Evolutionary conservation across 2,329 filamentous ascomycete genomes (phyloP).

Genomic region (Aspergillus brunneoviolaceus): DNA sequence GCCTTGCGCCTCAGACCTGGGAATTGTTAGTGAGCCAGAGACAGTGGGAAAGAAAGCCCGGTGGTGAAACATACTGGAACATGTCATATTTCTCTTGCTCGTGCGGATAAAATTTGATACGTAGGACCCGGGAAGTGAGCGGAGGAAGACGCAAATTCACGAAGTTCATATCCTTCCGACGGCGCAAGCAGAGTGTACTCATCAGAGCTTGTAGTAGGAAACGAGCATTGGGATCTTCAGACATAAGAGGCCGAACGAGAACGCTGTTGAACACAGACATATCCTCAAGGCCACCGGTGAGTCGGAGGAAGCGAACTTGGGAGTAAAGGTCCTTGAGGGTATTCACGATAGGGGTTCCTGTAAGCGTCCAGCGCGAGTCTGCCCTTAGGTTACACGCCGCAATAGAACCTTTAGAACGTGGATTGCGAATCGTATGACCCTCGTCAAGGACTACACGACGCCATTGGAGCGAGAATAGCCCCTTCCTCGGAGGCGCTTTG

Average conservation of each 20-base stretch:
- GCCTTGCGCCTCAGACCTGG: slow-evolving; percentile 70
- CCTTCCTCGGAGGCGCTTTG: slow-evolving; percentile 47
- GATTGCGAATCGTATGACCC: slow-evolving; percentile 79
- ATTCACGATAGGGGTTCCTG: slow-evolving; percentile 82
- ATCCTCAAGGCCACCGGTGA: slow-evolving; percentile 73
- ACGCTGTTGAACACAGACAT: slow-evolving; percentile 71
- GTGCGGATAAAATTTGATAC: slow-evolving; percentile 68
- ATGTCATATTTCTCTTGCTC: slow-evolving; percentile 77
- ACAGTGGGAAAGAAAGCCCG: not conserved
- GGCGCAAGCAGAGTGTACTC: slow-evolving; percentile 74
- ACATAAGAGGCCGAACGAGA: slow-evolving; percentile 66
- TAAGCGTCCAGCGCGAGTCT: slow-evolving; percentile 74
- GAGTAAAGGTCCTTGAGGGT: slow-evolving; percentile 78
- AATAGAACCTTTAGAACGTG: slow-evolving; percentile 67
- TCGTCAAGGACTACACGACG: slow-evolving; percentile 78
- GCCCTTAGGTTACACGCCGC: slow-evolving; percentile 68
- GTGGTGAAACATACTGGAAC: slow-evolving; percentile 55
- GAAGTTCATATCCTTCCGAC: slow-evolving; percentile 86
- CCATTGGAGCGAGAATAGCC: slow-evolving; percentile 68
- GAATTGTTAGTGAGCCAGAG: slow-evolving; percentile 14
- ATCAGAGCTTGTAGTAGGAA: slow-evolving; percentile 72
- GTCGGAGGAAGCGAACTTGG: slow-evolving; percentile 71
- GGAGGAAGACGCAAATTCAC: slow-evolving; percentile 76
- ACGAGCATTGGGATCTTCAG: slow-evolving; percentile 58
- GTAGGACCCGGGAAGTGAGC: slow-evolving; percentile 75